Conservation (phyloP, 805 yeast species). For the Kazachstania viticola region DNA sequence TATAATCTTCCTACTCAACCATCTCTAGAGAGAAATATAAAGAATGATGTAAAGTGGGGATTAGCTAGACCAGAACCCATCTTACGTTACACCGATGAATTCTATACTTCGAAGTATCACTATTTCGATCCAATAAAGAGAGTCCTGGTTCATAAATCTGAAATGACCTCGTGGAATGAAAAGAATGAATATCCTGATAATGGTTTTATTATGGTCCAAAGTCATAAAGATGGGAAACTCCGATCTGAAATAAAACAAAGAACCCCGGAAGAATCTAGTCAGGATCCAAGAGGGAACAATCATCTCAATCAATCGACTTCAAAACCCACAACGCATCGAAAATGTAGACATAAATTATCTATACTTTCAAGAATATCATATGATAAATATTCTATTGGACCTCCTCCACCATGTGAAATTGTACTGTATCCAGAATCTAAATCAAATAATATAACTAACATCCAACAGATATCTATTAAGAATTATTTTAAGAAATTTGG, state of each 20-base stretch:
- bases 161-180: conserved; percentile 17
- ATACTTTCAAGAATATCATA: conserved; percentile 30
- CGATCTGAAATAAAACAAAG: conserved; percentile 13
- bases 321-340: conserved; percentile 6
- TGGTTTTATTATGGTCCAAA: conserved; percentile 17
- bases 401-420: conserved; percentile 59
- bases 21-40: no score
- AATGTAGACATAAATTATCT: conserved; percentile 9
- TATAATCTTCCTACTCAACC: no score
- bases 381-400: conserved; percentile 66
- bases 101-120: conserved; percentile 19
- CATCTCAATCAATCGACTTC: neutral
- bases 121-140: conserved; percentile 20
- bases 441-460: conserved; percentile 3
- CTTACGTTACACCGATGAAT: conserved; percentile 13
- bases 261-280: conserved; percentile 8
- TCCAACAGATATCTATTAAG: conserved; percentile 21
- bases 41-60: no score
- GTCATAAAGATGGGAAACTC: conserved; percentile 7
- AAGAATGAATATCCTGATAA: conserved; percentile 10
- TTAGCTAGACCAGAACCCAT: conserved; percentile 18
- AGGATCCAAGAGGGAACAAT: conserved; percentile 18
- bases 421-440: conserved; percentile 45
- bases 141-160: conserved; percentile 12
- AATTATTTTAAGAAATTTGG: conserved; percentile 57